Percentiles rank a stretch among this genome's conserved stretches.
Evolutionary conservation across 805 yeast species (phyloP).

Genomic region (Ogataea paraovalis): DNA sequence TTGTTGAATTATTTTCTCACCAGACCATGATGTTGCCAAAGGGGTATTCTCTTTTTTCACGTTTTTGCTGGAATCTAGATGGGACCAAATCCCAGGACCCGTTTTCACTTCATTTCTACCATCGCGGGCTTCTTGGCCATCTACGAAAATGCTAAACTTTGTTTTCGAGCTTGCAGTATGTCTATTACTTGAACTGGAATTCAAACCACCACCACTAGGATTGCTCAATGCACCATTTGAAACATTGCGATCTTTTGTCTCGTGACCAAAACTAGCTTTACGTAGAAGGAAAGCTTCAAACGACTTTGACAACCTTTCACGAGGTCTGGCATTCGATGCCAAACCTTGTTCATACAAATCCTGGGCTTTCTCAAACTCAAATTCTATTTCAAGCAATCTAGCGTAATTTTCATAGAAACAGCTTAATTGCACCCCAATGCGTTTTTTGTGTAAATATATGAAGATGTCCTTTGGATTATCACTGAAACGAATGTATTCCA

Average conservation of each 20-base stretch:
- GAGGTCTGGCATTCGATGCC: conserved; percentile 61
- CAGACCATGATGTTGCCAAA: conserved; percentile 56
- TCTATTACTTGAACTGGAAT: conserved; percentile 4
- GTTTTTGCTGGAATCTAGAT: conserved; percentile 44
- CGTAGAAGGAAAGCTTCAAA: conserved; percentile 44
- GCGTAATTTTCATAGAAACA: conserved; percentile 80
- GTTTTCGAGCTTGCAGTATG: conserved; percentile 13
- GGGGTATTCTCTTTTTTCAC: conserved; percentile 63
- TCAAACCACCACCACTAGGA: conserved; percentile 24
- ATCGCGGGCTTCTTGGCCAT: conserved; percentile 2
- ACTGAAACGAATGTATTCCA: conserved; percentile 64
- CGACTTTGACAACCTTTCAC: conserved; percentile 38
- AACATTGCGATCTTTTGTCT: conserved; percentile 1
- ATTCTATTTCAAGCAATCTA: conserved; percentile 48
- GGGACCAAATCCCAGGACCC: conserved; percentile 37
- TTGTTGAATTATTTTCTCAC: conserved; percentile 51
- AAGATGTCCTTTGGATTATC: conserved; percentile 71
- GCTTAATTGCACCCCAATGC: conserved; percentile 65
- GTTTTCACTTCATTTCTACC: neutral
- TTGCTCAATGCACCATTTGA: conserved; percentile 11
- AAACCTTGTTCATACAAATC: conserved; percentile 60
- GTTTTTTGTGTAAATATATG: conserved; percentile 63
- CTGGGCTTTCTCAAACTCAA: conserved; percentile 50
- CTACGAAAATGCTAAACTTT: conserved; percentile 19
- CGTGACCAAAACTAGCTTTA: conserved; percentile 18